These are phyloP conservation scores for Magnusiomyces magnusii DNA, from an alignment of 1,139 yeast genomes.

Conservation along the genomic window DNA sequence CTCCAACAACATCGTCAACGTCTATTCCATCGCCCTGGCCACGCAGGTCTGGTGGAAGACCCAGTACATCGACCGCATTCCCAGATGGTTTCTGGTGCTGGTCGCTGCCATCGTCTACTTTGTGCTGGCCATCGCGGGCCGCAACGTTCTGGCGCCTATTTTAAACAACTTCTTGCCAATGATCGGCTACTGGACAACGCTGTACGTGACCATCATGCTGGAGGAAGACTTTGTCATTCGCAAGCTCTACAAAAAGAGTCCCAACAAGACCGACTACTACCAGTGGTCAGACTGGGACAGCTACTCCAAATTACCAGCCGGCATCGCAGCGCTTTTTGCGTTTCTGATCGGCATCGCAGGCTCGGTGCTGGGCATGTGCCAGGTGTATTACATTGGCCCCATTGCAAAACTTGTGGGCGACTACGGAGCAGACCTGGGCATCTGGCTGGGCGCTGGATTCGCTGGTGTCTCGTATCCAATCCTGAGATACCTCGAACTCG, in stretches of 20 bases:
- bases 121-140: constrained; percentile 52
- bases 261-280: constrained; percentile 22
- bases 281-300: constrained; percentile 64
- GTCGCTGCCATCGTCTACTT: constrained; percentile 57
- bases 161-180: constrained; percentile 86
- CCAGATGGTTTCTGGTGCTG: constrained; percentile 75
- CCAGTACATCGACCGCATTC: constrained; percentile 49
- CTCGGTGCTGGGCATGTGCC: constrained; percentile 78
- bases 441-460: constrained; percentile 73
- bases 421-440: constrained; percentile 70
- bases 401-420: constrained; percentile 50
- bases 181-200: constrained; percentile 92
- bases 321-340: constrained; percentile 55
- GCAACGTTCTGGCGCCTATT: constrained; percentile 64
- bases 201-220: constrained; percentile 61
- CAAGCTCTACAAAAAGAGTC: constrained; percentile 15
- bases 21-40: constrained; percentile 78
- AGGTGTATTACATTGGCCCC: constrained; percentile 69
- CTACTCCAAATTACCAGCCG: constrained; percentile 46
- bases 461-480: constrained; percentile 58
- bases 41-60: constrained; percentile 47
- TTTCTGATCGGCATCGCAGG: constrained; percentile 63
- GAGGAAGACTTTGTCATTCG: constrained; percentile 76
- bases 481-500: constrained; percentile 56
- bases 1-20: constrained; percentile 73